phyloP scores from a whole-genome alignment of 305 asterid genomes.

The Fraxinus angustifolia region DNA sequence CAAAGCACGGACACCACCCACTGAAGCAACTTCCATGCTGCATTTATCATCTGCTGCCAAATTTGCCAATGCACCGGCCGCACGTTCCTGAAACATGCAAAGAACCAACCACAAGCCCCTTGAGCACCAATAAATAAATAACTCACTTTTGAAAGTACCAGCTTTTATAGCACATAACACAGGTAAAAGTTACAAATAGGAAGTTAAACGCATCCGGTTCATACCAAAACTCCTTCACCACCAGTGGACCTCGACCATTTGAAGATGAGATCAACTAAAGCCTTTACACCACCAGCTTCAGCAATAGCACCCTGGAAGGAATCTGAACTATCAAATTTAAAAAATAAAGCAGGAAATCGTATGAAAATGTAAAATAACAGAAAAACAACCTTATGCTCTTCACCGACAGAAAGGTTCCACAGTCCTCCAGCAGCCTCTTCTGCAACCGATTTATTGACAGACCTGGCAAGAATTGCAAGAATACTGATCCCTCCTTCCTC shows the following conservation, averaged over 20 bases:
- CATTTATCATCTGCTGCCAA: conserved; percentile 94
- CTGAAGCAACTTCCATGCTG: conserved; percentile 68
- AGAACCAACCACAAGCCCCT: conserved; percentile 3
- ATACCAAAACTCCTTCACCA: conserved; percentile 89
- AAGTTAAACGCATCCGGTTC: conserved; percentile 16
- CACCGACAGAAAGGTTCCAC: conserved; percentile 96
- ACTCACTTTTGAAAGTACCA: neutral
- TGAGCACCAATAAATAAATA: conserved; percentile 17
- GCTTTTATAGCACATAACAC: conserved; percentile 3
- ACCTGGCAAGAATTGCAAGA: conserved; percentile 67
- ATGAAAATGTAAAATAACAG: neutral
- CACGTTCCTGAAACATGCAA: conserved; percentile 68
- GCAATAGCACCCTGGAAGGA: conserved; percentile 71
- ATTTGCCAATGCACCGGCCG: conserved; percentile 87
- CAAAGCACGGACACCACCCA: conserved; percentile 72
- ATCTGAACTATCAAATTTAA: conserved; percentile 22
- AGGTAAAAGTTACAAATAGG: conserved; percentile 6
- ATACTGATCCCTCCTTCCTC: conserved; percentile 80
- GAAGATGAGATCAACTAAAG: conserved; percentile 77
- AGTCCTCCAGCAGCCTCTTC: conserved; percentile 99
- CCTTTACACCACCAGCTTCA: conserved; percentile 84
- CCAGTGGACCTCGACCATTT: conserved; percentile 66
- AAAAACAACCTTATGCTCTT: conserved; percentile 76
- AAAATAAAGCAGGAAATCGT: conserved; percentile 13
- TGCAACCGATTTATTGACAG: conserved; percentile 75